phyloP scores from a whole-genome alignment of 805 yeast species.

The Lipomyces sp. region DNA sequence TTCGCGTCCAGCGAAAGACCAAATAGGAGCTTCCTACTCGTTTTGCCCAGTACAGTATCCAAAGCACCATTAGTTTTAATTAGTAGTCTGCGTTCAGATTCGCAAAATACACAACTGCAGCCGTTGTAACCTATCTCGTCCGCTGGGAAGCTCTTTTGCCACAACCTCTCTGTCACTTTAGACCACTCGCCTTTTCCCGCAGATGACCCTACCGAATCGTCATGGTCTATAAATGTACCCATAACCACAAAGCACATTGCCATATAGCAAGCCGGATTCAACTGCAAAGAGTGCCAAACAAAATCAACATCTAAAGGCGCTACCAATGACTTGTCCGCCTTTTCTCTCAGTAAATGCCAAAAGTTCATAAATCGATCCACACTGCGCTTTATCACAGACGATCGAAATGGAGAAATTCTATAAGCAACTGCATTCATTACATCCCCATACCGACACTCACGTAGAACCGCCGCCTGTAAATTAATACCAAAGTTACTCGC shows the following conservation, averaged over 20 bases:
- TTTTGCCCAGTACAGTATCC: neutral
- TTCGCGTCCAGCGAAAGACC: neutral
- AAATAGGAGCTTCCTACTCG: neutral
- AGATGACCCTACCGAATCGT: neutral
- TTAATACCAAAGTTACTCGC: conserved; percentile 19
- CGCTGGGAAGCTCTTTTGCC: conserved; percentile 1
- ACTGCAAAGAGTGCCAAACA: conserved; percentile 32
- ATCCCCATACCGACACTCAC: conserved; percentile 26
- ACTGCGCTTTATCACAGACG: conserved; percentile 7
- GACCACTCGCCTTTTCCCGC: neutral
- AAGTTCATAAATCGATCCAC: conserved; percentile 18
- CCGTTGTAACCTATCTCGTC: conserved; percentile 8
- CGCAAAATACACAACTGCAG: conserved; percentile 17
- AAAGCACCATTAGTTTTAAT: neutral
- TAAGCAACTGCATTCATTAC: conserved; percentile 29
- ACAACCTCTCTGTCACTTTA: neutral
- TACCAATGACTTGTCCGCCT: conserved; percentile 11
- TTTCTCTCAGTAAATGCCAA: conserved; percentile 8
- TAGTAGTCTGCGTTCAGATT: conserved; percentile 3
- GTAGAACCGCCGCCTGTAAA: conserved; percentile 25
- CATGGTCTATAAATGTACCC: conserved; percentile 13
- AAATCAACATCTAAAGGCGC: conserved; percentile 31
- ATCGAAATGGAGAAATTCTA: conserved; percentile 24
- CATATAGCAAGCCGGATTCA: conserved; percentile 17
- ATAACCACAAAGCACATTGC: conserved; percentile 3